These are phyloP conservation scores for Pichia sp. DNA, from an alignment of 1,139 yeast genomes.

Conservation along the genomic window DNA sequence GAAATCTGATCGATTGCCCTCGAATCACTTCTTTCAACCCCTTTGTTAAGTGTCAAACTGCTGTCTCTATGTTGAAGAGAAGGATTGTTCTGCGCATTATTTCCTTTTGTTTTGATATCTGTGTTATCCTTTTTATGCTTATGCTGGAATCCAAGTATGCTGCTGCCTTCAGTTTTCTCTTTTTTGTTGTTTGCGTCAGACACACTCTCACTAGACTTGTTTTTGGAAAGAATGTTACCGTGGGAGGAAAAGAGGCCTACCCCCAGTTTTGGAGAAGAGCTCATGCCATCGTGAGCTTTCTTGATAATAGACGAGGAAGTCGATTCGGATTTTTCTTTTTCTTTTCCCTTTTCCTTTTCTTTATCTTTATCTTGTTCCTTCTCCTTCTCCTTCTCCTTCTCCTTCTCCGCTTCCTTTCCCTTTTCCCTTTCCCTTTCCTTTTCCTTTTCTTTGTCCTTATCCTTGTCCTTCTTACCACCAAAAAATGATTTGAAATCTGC, in stretches of 20 bases:
- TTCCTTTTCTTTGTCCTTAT: constrained; percentile 10
- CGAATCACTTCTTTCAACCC: not conserved
- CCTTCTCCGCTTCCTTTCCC: not conserved
- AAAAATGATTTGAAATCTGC: constrained; percentile 19
- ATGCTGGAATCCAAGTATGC: not conserved
- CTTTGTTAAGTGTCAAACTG: not conserved
- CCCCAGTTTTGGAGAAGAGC: constrained; percentile 15
- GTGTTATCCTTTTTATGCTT: not conserved
- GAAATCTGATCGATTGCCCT: not conserved
- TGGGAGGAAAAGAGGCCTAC: constrained; percentile 12
- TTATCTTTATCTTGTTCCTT: too few species aligned
- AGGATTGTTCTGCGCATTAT: not conserved
- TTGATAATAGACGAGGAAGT: not conserved
- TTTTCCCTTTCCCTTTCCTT: constrained; percentile 2
- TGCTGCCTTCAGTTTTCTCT: constrained; percentile 1
- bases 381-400: too few species aligned
- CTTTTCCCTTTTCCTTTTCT: too few species aligned
- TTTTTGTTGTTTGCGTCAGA: constrained; percentile 6
- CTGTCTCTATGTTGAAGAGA: not conserved
- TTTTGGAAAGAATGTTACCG: constrained; percentile 2
- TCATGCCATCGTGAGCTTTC: constrained; percentile 1
- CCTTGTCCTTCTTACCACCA: constrained; percentile 16
- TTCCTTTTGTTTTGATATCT: not conserved
- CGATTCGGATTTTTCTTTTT: not conserved
- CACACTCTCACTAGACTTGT: constrained; percentile 13